phyloP scores from a whole-genome alignment of 129 eudicot genomes.

The Saposhnikovia divaricata region DNA sequence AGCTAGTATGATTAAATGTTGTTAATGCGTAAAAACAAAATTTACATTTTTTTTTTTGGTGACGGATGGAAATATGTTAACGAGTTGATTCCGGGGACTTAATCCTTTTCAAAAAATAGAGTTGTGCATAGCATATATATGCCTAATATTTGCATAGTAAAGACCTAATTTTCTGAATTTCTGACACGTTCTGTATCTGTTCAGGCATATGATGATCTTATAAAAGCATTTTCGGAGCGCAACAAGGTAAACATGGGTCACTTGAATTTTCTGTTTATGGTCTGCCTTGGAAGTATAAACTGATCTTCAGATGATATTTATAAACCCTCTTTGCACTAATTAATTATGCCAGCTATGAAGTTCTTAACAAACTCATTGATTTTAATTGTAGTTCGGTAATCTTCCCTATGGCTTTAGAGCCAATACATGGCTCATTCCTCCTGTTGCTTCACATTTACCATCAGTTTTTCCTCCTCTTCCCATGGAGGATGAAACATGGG shows the following conservation, averaged over 20 bases:
- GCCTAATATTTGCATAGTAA: neutral
- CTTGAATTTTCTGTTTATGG: neutral
- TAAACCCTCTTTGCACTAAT: neutral
- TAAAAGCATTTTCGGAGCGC: slow-evolving; percentile 87
- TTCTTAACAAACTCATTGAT: slow-evolving; percentile 9
- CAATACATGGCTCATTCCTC: slow-evolving; percentile 99
- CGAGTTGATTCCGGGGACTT: neutral
- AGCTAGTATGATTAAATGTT: neutral
- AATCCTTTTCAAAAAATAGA: neutral
- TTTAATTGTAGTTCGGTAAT: slow-evolving; percentile 81
- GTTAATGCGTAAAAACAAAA: neutral
- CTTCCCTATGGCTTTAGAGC: slow-evolving; percentile 97
- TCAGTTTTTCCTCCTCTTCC: slow-evolving; percentile 87
- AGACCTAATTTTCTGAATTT: slow-evolving; percentile 1
- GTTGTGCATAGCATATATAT: neutral
- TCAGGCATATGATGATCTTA: slow-evolving; percentile 96
- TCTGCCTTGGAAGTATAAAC: neutral
- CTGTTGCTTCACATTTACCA: slow-evolving; percentile 79
- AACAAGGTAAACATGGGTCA: slow-evolving; percentile 53
- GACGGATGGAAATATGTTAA: neutral
- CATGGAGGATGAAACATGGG: slow-evolving; percentile 92
- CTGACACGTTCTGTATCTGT: slow-evolving; percentile 15
- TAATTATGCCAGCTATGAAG: neutral
- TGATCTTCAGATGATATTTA: neutral
- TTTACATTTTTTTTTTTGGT: neutral